Evolutionary conservation across 352 stramenopile genomes (phyloP).

Genomic region (Thalassiosira ordinaria): DNA sequence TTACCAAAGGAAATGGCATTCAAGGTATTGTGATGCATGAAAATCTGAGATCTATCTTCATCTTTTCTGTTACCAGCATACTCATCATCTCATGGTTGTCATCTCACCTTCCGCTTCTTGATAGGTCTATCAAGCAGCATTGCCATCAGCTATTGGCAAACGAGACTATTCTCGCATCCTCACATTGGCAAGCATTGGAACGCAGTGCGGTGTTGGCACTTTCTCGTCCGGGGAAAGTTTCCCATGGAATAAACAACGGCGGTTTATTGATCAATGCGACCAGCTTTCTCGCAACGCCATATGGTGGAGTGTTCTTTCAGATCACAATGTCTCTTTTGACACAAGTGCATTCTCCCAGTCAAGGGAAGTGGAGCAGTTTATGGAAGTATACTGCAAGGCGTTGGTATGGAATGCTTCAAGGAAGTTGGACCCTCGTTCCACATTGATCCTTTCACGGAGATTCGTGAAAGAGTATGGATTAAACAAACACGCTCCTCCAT

Average conservation of each 20-base stretch:
- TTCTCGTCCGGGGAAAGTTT: constrained; percentile 48
- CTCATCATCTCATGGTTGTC: no score
- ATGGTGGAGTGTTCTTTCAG: constrained; percentile 75
- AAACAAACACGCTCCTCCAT: constrained; percentile 52
- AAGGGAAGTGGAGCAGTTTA: constrained; percentile 24
- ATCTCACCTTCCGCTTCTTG: no score
- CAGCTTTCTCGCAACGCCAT: constrained; percentile 60
- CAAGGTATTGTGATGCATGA: constrained; percentile 62
- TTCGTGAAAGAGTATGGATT: constrained; percentile 57
- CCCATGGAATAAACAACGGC: constrained; percentile 74
- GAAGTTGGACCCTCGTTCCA: constrained; percentile 24
- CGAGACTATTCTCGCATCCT: constrained; percentile 74
- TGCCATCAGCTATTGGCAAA: constrained; percentile 78
- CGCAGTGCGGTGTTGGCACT: constrained; percentile 47
- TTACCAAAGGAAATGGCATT: constrained; percentile 81
- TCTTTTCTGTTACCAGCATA: no score
- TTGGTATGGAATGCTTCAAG: constrained; percentile 55
- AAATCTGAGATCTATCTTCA: no score
- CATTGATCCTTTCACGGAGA: constrained; percentile 50
- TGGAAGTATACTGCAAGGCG: constrained; percentile 54
- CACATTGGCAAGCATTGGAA: constrained; percentile 74
- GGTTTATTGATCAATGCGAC: constrained; percentile 78
- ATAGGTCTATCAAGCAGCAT: constrained; percentile 61
- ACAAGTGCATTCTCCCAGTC: constrained; percentile 50
- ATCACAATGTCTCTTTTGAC: constrained; percentile 70